phyloP scores from a whole-genome alignment of 2,329 filamentous ascomycete species.

The Phialophora tarda region DNA sequence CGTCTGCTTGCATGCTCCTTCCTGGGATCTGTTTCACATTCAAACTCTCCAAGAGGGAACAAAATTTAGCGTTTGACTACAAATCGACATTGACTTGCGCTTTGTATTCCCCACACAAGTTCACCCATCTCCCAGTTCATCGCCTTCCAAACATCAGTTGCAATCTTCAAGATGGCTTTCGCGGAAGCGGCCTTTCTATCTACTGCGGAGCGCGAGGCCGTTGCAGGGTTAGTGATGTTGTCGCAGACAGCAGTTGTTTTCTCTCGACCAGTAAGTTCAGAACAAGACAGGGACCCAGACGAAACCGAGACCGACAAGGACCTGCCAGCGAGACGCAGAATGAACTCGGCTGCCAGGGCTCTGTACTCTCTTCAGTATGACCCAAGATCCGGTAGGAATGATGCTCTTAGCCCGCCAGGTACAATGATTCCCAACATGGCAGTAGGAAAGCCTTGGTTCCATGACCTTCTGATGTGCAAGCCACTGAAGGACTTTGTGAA shows the following conservation, averaged over 20 bases:
- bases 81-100: not conserved
- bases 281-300: not conserved
- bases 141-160: too few species aligned
- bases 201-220: not conserved
- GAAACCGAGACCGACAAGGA: conserved; percentile 1
- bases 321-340: not conserved
- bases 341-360: not conserved
- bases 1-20: not conserved
- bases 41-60: not conserved
- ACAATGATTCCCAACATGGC: not conserved
- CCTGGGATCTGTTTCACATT: not conserved
- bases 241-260: not conserved
- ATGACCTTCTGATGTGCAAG: not conserved
- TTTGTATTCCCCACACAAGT: not conserved
- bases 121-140: not conserved
- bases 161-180: not conserved
- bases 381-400: not conserved
- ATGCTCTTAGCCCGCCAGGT: not conserved
- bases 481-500: not conserved
- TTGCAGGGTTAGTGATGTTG: not conserved
- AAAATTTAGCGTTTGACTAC: not conserved
- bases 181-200: not conserved
- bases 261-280: not conserved
- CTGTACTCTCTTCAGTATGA: not conserved
- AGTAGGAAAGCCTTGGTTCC: not conserved